Conservation (phyloP, 2,329 filamentous ascomycete genomes). For the Bimuria novae-zelandiae region DNA sequence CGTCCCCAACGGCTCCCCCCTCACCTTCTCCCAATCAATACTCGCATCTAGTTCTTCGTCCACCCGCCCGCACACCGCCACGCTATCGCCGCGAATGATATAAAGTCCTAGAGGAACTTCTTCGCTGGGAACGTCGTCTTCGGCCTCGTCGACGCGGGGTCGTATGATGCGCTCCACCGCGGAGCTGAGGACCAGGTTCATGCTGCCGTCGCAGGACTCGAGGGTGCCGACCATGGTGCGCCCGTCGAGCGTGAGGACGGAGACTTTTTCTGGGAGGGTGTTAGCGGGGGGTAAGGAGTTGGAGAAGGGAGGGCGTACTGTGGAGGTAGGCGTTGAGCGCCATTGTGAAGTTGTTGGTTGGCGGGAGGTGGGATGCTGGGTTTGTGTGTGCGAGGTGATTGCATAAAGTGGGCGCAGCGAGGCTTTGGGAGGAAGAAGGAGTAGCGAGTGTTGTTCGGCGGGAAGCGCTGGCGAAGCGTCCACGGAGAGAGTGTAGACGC, state of each 20-base stretch:
- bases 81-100: slow-evolving; percentile 91
- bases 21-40: slow-evolving; percentile 92
- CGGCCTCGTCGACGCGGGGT: slow-evolving; percentile 80
- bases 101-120: slow-evolving; percentile 87
- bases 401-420: too few relatives aligned
- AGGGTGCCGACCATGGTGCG: slow-evolving; percentile 77
- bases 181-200: slow-evolving; percentile 84
- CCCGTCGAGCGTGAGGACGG: slow-evolving; percentile 90
- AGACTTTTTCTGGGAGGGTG: slow-evolving; percentile 73
- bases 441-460: not conserved
- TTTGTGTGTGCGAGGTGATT: not conserved
- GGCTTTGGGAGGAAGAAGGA: too few relatives aligned
- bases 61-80: slow-evolving; percentile 85
- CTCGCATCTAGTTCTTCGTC: slow-evolving; percentile 87
- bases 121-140: slow-evolving; percentile 80
- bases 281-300: slow-evolving; percentile 14
- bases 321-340: slow-evolving; percentile 51
- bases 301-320: slow-evolving; percentile 33
- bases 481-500: not conserved
- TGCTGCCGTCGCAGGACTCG: slow-evolving; percentile 84
- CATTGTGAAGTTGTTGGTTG: slow-evolving; percentile 31
- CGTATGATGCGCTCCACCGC: slow-evolving; percentile 91
- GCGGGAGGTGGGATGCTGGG: not conserved
- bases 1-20: slow-evolving; percentile 78
- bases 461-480: slow-evolving; percentile 6